These are phyloP conservation scores for Aspergillus sergii DNA, from an alignment of 2,329 filamentous ascomycete genomes.

Conservation along the genomic window DNA sequence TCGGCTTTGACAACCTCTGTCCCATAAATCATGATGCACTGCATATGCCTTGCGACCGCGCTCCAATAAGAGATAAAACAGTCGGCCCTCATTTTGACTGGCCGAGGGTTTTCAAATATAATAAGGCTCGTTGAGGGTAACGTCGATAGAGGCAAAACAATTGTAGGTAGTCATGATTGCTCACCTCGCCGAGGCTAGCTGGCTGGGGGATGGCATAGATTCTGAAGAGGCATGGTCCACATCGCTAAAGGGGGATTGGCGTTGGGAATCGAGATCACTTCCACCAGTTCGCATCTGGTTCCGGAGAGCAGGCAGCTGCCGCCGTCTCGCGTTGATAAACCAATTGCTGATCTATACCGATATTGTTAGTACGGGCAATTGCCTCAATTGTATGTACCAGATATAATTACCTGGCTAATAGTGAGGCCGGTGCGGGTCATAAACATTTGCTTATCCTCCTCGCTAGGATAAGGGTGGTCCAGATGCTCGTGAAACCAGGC, in stretches of 20 bases:
- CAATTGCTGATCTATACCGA: conserved; percentile 52
- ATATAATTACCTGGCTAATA: conserved; percentile 61
- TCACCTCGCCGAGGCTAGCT: conserved; percentile 8
- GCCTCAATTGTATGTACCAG: too few relatives aligned
- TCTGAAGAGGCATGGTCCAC: conserved; percentile 32
- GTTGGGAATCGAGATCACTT: conserved; percentile 31
- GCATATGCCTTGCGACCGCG: conserved; percentile 13
- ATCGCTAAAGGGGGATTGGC: conserved; percentile 41
- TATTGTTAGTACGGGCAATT: conserved; percentile 1
- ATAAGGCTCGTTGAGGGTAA: not conserved
- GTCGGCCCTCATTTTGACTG: not conserved
- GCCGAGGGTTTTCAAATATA: not conserved
- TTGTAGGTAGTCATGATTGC: not conserved
- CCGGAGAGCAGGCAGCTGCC: conserved; percentile 50
- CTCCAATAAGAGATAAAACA: not conserved
- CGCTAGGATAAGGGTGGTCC: conserved; percentile 80
- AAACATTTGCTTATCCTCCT: conserved; percentile 83
- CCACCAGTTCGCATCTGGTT: conserved; percentile 45
- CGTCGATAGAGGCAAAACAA: not conserved
- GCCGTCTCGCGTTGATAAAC: conserved; percentile 55
- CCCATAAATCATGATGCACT: conserved; percentile 20
- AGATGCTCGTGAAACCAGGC: conserved; percentile 79
- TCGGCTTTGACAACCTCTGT: conserved; percentile 6
- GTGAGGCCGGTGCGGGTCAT: conserved; percentile 76
- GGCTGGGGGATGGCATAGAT: conserved; percentile 32